Conservation (phyloP, 805 yeast genomes). For the Starmerella asiatica region DNA sequence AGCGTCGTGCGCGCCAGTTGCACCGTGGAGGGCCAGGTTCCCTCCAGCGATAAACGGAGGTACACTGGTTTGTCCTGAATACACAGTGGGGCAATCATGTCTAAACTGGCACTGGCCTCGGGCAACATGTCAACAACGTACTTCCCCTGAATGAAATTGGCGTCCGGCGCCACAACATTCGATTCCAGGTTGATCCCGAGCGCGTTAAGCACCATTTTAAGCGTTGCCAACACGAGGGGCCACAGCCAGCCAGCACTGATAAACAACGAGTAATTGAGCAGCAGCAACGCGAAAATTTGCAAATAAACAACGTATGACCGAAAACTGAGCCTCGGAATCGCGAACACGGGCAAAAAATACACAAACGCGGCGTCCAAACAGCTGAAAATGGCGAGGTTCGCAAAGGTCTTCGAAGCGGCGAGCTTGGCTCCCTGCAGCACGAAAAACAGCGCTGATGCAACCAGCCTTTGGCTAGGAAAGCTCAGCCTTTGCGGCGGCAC, state of each 20-base stretch:
- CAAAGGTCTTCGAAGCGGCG: slow-evolving; percentile 44
- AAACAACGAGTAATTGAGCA: slow-evolving; percentile 32
- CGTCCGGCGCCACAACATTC: background rate
- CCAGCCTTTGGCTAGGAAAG: slow-evolving; percentile 49
- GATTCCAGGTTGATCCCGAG: background rate
- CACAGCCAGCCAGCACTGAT: slow-evolving; percentile 33
- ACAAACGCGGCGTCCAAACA: slow-evolving; percentile 59
- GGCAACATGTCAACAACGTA: slow-evolving; percentile 81
- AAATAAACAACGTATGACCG: slow-evolving; percentile 41
- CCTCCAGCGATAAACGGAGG: slow-evolving; percentile 68
- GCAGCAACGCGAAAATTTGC: slow-evolving; percentile 36
- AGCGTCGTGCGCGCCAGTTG: slow-evolving; percentile 35
- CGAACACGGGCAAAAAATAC: slow-evolving; percentile 57
- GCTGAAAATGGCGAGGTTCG: slow-evolving; percentile 42
- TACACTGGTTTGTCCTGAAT: slow-evolving; percentile 26
- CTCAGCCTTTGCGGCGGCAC: slow-evolving; percentile 59
- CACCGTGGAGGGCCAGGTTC: slow-evolving; percentile 52
- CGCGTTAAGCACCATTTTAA: slow-evolving; percentile 2
- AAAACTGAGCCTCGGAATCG: slow-evolving; percentile 63
- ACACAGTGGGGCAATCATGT: slow-evolving; percentile 49
- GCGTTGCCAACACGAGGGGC: slow-evolving; percentile 11
- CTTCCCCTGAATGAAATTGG: slow-evolving; percentile 39
- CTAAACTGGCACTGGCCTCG: slow-evolving; percentile 72
- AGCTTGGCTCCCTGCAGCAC: slow-evolving; percentile 78
- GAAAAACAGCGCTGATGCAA: slow-evolving; percentile 50